Percentiles rank a stretch among this genome's conserved stretches.
Evolutionary conservation across 2,329 filamentous ascomycete species (phyloP).

Genomic region (Trichoderma afroharzianum): DNA sequence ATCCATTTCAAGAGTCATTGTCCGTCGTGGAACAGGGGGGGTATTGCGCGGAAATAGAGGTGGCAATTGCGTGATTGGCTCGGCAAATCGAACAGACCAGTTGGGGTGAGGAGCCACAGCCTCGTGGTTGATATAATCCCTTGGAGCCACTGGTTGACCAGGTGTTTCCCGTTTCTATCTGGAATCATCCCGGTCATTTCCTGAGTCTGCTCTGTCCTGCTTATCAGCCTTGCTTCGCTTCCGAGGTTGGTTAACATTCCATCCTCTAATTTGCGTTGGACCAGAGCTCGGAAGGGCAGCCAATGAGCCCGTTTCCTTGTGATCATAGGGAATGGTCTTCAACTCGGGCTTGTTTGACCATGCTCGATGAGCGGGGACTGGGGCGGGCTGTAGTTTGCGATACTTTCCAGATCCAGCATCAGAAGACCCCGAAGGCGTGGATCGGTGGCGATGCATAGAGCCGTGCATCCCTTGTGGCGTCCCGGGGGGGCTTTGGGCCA

Average conservation of each 20-base stretch:
- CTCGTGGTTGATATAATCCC: slow-evolving; percentile 14
- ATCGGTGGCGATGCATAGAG: slow-evolving; percentile 35
- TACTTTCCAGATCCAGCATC: slow-evolving; percentile 45
- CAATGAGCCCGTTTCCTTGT: slow-evolving; percentile 55
- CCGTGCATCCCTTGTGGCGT: slow-evolving; percentile 30
- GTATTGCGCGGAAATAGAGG: slow-evolving; percentile 12
- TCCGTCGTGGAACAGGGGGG: background rate
- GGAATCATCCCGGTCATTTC: slow-evolving; percentile 37
- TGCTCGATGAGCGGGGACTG: slow-evolving; percentile 49
- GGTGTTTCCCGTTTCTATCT: slow-evolving; percentile 34
- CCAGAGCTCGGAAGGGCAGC: slow-evolving; percentile 55
- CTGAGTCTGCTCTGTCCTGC: slow-evolving; percentile 31
- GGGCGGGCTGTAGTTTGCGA: slow-evolving; percentile 57
- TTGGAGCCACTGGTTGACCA: background rate
- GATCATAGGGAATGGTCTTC: slow-evolving; percentile 57
- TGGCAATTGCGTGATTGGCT: slow-evolving; percentile 23
- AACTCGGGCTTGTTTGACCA: slow-evolving; percentile 49
- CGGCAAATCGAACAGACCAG: slow-evolving; percentile 22
- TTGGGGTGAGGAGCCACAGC: slow-evolving; percentile 22
- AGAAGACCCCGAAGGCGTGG: slow-evolving; percentile 37
- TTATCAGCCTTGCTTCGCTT: slow-evolving; percentile 36
- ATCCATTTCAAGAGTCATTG: slow-evolving; percentile 2
- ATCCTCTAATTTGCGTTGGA: slow-evolving; percentile 55
- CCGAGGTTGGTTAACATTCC: slow-evolving; percentile 46
- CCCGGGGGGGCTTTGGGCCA: slow-evolving; percentile 36